These are phyloP conservation scores for Gamarada debralockiae DNA, from an alignment of 495 filamentous ascomycete genomes.

Conservation along the genomic window DNA sequence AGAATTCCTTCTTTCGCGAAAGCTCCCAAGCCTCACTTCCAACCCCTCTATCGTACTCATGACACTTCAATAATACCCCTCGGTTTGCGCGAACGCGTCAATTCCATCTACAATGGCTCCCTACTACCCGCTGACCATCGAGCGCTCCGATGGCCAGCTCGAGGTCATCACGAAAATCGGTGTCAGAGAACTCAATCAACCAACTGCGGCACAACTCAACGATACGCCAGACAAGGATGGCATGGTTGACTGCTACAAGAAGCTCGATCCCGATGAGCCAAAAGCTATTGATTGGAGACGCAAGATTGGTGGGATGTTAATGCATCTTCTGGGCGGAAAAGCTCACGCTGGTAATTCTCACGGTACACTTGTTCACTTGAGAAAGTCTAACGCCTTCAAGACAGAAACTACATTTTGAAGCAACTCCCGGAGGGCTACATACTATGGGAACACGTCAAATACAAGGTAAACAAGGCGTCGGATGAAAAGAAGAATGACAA, in stretches of 20 bases:
- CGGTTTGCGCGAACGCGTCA: background rate
- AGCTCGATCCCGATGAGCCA: slow-evolving; percentile 32
- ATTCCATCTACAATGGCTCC: background rate
- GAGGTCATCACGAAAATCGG: slow-evolving; percentile 24
- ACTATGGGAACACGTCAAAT: slow-evolving; percentile 54
- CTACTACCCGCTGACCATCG: slow-evolving; percentile 28
- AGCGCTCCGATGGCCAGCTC: slow-evolving; percentile 37
- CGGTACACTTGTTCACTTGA: background rate
- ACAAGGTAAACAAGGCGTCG: slow-evolving; percentile 13
- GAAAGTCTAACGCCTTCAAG: slow-evolving; percentile 26
- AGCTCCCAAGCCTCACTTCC: no score
- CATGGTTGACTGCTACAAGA: slow-evolving; percentile 43
- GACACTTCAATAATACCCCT: background rate
- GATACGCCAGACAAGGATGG: slow-evolving; percentile 41
- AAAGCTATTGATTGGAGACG: slow-evolving; percentile 51
- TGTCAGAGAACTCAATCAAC: slow-evolving; percentile 37
- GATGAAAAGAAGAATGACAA: slow-evolving; percentile 16
- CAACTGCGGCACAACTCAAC: slow-evolving; percentile 40
- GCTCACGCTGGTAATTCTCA: slow-evolving; percentile 27
- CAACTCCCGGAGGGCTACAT: slow-evolving; percentile 54
- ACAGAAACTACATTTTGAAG: slow-evolving; percentile 44
- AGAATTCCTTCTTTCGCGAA: no score
- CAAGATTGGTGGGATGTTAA: slow-evolving; percentile 50
- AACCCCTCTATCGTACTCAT: no score
- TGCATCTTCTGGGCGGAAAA: slow-evolving; percentile 35